Conservation (phyloP, 371 early-diverging fungal species). For the Rhizopus arrhizus region DNA sequence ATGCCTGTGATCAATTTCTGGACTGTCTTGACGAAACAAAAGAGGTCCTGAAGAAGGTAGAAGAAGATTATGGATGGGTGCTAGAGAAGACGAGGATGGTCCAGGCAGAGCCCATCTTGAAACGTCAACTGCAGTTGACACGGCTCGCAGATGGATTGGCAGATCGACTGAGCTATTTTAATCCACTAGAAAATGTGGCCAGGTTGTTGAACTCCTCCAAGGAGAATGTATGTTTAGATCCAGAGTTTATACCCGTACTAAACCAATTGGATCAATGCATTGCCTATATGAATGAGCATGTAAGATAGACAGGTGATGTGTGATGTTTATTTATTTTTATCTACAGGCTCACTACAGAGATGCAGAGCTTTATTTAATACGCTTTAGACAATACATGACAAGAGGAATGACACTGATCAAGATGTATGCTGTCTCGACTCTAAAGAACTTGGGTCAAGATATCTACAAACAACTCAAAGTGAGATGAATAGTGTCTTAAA, state of each 20-base stretch:
- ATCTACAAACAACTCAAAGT: slow-evolving; percentile 51
- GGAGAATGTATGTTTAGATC: slow-evolving; percentile 77
- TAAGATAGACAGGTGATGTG: slow-evolving; percentile 25
- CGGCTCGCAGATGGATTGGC: slow-evolving; percentile 66
- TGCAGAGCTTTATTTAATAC: slow-evolving; percentile 86
- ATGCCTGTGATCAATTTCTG: slow-evolving; percentile 63
- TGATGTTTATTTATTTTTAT: neutral
- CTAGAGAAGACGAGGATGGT: slow-evolving; percentile 73
- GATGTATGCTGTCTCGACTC: slow-evolving; percentile 73
- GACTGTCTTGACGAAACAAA: slow-evolving; percentile 55
- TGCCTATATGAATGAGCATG: slow-evolving; percentile 76
- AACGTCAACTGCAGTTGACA: slow-evolving; percentile 69
- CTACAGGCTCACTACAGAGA: slow-evolving; percentile 75
- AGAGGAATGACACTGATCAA: slow-evolving; percentile 88
- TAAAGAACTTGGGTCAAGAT: slow-evolving; percentile 69
- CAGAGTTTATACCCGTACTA: slow-evolving; percentile 79
- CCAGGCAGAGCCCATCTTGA: slow-evolving; percentile 72
- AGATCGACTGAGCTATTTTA: slow-evolving; percentile 72
- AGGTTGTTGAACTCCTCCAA: slow-evolving; percentile 80
- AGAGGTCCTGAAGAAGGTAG: slow-evolving; percentile 60
- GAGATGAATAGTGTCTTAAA: slow-evolving; percentile 29
- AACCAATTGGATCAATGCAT: slow-evolving; percentile 76
- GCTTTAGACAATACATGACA: slow-evolving; percentile 89
- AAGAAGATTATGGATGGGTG: slow-evolving; percentile 72
- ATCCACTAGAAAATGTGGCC: slow-evolving; percentile 79